Base-by-base conservation (phyloP, 164 flowering plant species). In the Kalanchoe fedtschenkoi region DNA sequence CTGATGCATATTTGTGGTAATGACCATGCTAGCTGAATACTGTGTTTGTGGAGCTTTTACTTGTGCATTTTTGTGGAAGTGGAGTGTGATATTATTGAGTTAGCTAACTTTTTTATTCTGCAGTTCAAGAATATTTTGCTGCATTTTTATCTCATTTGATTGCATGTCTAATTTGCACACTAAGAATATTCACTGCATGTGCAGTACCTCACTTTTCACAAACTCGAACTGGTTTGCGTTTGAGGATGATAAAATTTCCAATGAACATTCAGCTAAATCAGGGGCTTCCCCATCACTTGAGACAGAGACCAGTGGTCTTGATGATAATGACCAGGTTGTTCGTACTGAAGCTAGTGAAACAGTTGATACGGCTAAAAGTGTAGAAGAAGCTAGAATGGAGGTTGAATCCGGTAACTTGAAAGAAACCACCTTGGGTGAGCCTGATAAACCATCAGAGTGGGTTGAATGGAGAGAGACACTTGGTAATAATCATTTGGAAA, bases 211-310 rank as follows among this genome's bases (percentile, higher is more conserved):
- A 22, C 89, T 87, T 24, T 86, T 91, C 64, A 87, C 95, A 59
- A 89, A 87, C 62, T 87, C 96, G 66, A 86, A 91, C 74, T 91
- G 98, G 98, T 87, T 87, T 77, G 98, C 96, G 51, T 84, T 89
- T 59, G 98, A 83, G 75, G 91, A 89, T 61, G 82, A 84, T n/a
- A 74, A 69, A 71, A 69, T 61, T 60, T 68, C 76, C 24, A 72
- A 67, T 64, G 93, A 88, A 66, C 76, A 60, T 1, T 73, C 81
- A 7, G 66, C 74, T 68, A 77, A 62, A 60, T 68, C 83, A 2
- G 69, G 69, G 60, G 74, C 88, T 61, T 76, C 96, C 34, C 80
- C 86, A 24, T 77, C 89, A n/a, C 85, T 77, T 26, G 62, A 68
- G 65, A 70, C 72, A 37, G 85, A 77, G 63, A 82, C 72, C 39